Evolutionary conservation across 2,329 filamentous ascomycete genomes (phyloP).

Genomic region (Clarireedia hainanense): DNA sequence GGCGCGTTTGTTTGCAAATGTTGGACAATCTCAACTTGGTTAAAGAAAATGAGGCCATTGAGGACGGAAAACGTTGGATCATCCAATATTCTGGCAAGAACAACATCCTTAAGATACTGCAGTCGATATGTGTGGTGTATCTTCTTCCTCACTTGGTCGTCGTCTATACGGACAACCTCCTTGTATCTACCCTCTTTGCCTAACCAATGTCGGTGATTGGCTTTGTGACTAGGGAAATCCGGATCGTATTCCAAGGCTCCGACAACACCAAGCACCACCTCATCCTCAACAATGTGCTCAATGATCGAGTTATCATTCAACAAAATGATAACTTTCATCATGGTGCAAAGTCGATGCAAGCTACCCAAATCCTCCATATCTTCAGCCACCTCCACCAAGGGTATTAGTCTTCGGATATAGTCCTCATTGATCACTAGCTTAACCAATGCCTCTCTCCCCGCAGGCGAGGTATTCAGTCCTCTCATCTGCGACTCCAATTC

Average conservation of each 20-base stretch:
- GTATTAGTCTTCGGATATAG: slow-evolving; percentile 81
- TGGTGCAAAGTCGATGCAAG: slow-evolving; percentile 87
- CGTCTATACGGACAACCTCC: slow-evolving; percentile 89
- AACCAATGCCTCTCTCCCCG: slow-evolving; percentile 75
- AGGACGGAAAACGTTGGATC: slow-evolving; percentile 96
- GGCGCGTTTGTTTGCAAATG: slow-evolving; percentile 75
- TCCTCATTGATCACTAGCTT: slow-evolving; percentile 81
- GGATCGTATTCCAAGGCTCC: slow-evolving; percentile 96
- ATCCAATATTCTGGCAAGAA: slow-evolving; percentile 89
- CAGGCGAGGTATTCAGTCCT: slow-evolving; percentile 62
- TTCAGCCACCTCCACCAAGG: slow-evolving; percentile 80
- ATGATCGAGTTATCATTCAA: slow-evolving; percentile 94
- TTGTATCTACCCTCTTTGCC: slow-evolving; percentile 85
- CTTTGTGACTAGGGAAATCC: slow-evolving; percentile 95
- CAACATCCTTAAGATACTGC: slow-evolving; percentile 97
- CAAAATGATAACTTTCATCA: slow-evolving; percentile 93
- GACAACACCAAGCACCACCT: slow-evolving; percentile 83
- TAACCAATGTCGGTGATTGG: slow-evolving; percentile 91
- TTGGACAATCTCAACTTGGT: slow-evolving; percentile 95
- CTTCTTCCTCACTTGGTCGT: slow-evolving; percentile 72
- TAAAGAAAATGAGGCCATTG: slow-evolving; percentile 97
- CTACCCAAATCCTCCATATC: slow-evolving; percentile 82
- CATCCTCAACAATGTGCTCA: slow-evolving; percentile 85
- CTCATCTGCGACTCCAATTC: slow-evolving; percentile 85
- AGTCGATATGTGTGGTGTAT: slow-evolving; percentile 95